Conservation (phyloP, 75 land plant genomes). For the Cryptomeria japonica region DNA sequence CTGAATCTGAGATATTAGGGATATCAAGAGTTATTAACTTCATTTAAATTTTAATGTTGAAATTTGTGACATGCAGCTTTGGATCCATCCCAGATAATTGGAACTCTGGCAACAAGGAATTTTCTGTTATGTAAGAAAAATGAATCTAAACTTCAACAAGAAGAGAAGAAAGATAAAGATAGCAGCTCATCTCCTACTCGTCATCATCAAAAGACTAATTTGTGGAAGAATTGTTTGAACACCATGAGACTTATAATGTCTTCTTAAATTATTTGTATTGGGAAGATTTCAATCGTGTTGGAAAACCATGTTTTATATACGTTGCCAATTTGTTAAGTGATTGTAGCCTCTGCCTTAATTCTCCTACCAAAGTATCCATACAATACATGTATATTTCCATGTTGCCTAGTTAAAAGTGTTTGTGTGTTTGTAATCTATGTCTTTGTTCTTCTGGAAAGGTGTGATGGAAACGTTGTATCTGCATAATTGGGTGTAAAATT, state of each 20-base stretch:
- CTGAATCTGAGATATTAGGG: neutral
- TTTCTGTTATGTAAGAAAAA: constrained; percentile 65
- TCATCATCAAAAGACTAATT: neutral
- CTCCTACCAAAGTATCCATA: no score
- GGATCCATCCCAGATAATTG: constrained; percentile 41
- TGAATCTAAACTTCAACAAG: neutral
- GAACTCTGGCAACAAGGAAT: constrained; percentile 42
- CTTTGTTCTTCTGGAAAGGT: no score
- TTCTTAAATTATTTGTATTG: neutral
- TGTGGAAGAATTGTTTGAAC: neutral
- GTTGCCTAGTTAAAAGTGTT: no score
- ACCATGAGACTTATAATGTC: neutral
- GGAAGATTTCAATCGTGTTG: no score
- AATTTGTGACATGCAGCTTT: constrained; percentile 24
- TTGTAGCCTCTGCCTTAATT: no score
- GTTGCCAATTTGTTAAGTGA: no score
- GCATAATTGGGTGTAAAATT: no score
- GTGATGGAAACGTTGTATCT: no score
- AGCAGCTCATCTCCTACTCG: neutral
- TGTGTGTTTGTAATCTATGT: no score
- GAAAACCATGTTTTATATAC: no score
- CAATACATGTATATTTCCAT: no score
- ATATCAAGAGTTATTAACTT: neutral
- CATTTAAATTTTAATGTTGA: no score
- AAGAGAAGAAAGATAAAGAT: neutral